Evolutionary conservation across 176 grass and related monocot species (phyloP), one percentile per base, ranked within the genome.

Genomic region (Zoysia pacifica): DNA sequence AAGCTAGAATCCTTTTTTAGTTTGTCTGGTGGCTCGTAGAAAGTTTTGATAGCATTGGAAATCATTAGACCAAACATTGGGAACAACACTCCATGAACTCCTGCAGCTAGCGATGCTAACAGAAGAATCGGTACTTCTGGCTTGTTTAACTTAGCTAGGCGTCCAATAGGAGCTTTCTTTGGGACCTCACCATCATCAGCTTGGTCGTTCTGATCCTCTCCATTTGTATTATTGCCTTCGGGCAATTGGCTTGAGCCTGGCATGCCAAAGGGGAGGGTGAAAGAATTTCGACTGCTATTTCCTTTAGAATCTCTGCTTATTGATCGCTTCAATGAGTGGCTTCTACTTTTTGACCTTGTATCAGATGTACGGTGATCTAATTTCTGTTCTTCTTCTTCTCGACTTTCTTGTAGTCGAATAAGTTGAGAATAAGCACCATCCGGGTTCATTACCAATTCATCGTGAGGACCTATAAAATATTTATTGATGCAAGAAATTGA

Each of bases 41-140:
- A 97, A 73, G 85, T 74, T 73, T 87, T 80, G 62, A 93, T 91
- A 70, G 87, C 84, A 67, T 60, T 83, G 55, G 86, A 79, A 51
- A 97, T 70, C 65, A 93, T 11, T 41, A 90, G 6, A 9, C 83
- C 94, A 89, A 93, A 93, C 84, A 89, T 73, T 62, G 94, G 94
- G 53, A 93, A 89, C 63, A 97, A 59, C 19, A 89, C 66, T 79
- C 91, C 94, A 75, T 93, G 91, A 73, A 86, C 73, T 84, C 70
- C 81, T 49, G 91, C 91, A 80, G 94, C 91, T 79, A 97, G 41
- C 14, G 89, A 55, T 9, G 86, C 91, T 63, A 97, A 77, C 47
- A 97, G 9, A 79, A 97, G 61, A 72, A 97, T 37, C 7, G 70
- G 94, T 67, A 91, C 2, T 79, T 97, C 94, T 78, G 91, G 94